These are phyloP conservation scores for Brettanomyces custersianus DNA, from an alignment of 805 yeast species.

Conservation along the genomic window DNA sequence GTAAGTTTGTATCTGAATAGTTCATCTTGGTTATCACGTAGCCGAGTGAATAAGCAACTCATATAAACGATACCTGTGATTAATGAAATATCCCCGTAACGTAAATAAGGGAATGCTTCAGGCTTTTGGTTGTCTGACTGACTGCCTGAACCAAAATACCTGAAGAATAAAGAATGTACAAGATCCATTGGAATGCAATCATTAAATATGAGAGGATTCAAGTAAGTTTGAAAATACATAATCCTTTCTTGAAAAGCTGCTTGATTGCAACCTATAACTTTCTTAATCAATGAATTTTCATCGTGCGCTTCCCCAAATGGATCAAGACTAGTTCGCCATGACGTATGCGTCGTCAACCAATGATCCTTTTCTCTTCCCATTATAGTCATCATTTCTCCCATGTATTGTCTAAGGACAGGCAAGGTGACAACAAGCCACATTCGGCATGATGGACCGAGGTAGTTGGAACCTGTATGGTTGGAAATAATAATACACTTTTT, in stretches of 20 bases:
- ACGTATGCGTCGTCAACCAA: neutral
- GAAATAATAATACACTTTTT: neutral
- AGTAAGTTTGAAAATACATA: neutral
- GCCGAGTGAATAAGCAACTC: slow-evolving; percentile 5
- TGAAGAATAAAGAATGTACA: neutral
- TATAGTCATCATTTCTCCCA: neutral
- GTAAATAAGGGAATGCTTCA: slow-evolving; percentile 2
- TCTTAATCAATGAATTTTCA: neutral
- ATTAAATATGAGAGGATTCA: neutral
- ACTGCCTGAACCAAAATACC: neutral
- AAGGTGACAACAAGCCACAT: neutral
- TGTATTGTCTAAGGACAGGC: neutral
- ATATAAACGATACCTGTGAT: slow-evolving; percentile 7
- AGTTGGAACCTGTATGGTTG: neutral
- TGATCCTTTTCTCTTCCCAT: neutral
- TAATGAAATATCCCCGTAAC: slow-evolving; percentile 8
- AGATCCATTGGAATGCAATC: slow-evolving; percentile 3
- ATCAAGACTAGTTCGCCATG: neutral
- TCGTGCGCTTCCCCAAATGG: neutral
- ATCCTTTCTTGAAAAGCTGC: slow-evolving; percentile 2
- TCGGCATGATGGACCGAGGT: neutral
- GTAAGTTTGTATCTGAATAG: neutral
- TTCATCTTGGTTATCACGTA: neutral
- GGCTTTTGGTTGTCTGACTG: slow-evolving; percentile 1
- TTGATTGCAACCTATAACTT: neutral